phyloP scores from a whole-genome alignment of 2,329 filamentous ascomycete species.

The Nakataea oryzae region DNA sequence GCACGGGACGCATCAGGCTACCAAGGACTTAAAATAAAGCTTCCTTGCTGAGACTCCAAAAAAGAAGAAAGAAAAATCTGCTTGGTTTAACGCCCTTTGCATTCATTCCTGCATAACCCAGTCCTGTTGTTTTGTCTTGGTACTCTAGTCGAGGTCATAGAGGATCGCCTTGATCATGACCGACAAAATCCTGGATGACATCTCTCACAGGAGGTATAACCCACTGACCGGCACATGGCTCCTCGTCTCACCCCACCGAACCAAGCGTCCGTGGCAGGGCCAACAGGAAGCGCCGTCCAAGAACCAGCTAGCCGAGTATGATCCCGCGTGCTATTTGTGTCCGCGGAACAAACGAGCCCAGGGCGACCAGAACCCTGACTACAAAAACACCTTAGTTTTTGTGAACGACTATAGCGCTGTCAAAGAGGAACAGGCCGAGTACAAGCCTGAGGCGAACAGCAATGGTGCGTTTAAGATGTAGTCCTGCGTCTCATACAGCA shows the following conservation, averaged over 20 bases:
- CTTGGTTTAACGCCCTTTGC: background rate
- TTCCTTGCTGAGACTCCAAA: background rate
- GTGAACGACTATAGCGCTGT: constrained; percentile 97
- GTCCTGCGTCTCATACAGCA: background rate
- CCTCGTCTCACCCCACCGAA: constrained; percentile 89
- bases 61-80: background rate
- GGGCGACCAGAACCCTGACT: constrained; percentile 78
- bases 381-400: constrained; percentile 82
- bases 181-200: constrained; percentile 78
- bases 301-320: constrained; percentile 66
- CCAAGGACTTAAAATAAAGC: background rate
- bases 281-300: constrained; percentile 65
- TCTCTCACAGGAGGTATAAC: constrained; percentile 92
- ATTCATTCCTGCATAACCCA: background rate
- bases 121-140: background rate
- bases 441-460: constrained; percentile 34
- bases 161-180: constrained; percentile 41
- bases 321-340: constrained; percentile 86
- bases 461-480: constrained; percentile 18
- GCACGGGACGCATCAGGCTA: background rate
- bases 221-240: constrained; percentile 84
- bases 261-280: constrained; percentile 96
- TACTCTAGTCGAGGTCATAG: too few species aligned
- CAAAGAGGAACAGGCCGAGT: constrained; percentile 83
- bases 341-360: constrained; percentile 83